A percentile compares a stretch with the other conserved stretches of the same genome.
Conservation (phyloP, 1,139 yeast species). For the Blastobotrys niveus region DNA sequence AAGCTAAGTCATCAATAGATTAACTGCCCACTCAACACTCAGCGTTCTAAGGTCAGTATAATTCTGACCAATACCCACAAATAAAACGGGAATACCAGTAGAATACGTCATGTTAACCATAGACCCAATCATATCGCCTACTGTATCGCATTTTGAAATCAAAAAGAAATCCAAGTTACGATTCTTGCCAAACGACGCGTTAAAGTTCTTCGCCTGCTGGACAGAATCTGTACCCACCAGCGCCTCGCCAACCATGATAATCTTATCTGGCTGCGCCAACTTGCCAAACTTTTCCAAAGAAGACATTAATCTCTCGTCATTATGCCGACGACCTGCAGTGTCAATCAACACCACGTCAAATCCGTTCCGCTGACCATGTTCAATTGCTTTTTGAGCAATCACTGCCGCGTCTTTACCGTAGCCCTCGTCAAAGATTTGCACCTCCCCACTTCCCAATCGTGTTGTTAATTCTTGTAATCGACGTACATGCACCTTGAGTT, state of each 20-base stretch:
- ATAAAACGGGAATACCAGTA: conserved; percentile 88
- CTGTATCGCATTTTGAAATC: conserved; percentile 93
- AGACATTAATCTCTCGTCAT: conserved; percentile 92
- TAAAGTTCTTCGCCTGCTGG: conserved; percentile 88
- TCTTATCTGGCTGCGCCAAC: conserved; percentile 91
- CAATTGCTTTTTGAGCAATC: conserved; percentile 91
- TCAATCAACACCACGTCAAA: conserved; percentile 90
- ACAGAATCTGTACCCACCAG: conserved; percentile 96
- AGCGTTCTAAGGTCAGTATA: conserved; percentile 92
- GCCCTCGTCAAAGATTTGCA: conserved; percentile 88
- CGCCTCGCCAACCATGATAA: conserved; percentile 98
- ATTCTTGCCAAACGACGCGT: conserved; percentile 83
- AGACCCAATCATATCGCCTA: conserved; percentile 92
- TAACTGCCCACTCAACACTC: conserved; percentile 89
- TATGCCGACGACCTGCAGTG: conserved; percentile 97
- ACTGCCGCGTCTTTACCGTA: conserved; percentile 96
- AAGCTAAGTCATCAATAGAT: conserved; percentile 63
- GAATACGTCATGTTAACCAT: conserved; percentile 98
- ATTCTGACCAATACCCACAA: conserved; percentile 96
- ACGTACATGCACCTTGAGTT: conserved; percentile 85
- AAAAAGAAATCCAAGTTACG: conserved; percentile 84
- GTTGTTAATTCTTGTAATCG: conserved; percentile 62
- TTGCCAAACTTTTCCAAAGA: conserved; percentile 93
- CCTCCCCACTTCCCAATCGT: conserved; percentile 48
- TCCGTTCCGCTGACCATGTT: conserved; percentile 56